Evolutionary conservation across 257 asterid genomes (phyloP).

Genomic region (Eucommia ulmoides): DNA sequence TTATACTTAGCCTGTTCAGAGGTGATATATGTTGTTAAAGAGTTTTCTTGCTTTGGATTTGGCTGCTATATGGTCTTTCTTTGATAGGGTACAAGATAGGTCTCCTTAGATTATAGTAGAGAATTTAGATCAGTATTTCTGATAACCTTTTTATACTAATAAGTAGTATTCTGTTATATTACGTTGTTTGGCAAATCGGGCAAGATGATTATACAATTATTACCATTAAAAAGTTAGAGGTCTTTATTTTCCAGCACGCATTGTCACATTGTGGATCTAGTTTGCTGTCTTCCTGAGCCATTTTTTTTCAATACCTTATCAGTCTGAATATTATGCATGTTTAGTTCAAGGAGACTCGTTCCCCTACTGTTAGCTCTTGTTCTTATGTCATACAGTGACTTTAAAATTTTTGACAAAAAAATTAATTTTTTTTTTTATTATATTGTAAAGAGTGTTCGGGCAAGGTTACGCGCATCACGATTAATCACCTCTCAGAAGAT

Average conservation of each 20-base stretch:
- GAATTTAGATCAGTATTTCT: neutral
- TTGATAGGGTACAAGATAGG: neutral
- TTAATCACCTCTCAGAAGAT: too few species aligned
- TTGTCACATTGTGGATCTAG: neutral
- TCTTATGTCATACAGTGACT: too few species aligned
- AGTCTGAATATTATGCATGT: neutral
- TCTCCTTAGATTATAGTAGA: neutral
- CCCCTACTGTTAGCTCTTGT: neutral
- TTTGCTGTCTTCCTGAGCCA: neutral
- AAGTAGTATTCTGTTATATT: neutral
- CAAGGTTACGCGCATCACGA: too few species aligned
- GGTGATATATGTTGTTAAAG: neutral
- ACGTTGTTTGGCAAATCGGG: neutral
- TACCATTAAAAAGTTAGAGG: too few species aligned
- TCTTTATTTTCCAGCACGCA: too few species aligned
- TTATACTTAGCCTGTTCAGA: slow-evolving; percentile 10
- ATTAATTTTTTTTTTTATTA: too few species aligned
- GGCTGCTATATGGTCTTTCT: neutral
- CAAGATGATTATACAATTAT: too few species aligned
- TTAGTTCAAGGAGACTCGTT: neutral
- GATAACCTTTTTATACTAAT: neutral
- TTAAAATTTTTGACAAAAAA: too few species aligned
- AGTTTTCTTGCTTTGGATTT: neutral
- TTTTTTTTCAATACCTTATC: neutral
- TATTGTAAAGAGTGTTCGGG: too few species aligned